phyloP scores from a whole-genome alignment of 768 basidiomycete species.

The Auriscalpium vulgare region DNA sequence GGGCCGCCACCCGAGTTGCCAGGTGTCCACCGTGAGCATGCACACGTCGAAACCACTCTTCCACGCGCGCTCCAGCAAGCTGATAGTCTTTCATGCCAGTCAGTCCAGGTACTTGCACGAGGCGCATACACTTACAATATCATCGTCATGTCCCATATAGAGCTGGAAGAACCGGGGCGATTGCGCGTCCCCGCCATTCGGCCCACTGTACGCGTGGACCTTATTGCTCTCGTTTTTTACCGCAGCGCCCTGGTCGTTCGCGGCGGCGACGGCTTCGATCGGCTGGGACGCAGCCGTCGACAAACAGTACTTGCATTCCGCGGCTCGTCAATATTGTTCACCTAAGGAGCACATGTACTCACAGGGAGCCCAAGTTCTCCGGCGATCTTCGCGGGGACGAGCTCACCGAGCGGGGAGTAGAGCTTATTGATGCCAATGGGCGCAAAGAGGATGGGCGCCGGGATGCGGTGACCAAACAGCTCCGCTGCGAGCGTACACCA shows the following conservation, averaged over 20 bases:
- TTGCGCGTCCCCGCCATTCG: constrained; percentile 26
- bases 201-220: constrained; percentile 27
- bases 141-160: constrained; percentile 48
- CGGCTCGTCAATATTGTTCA: constrained; percentile 1
- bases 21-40: constrained; percentile 42
- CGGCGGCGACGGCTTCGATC: constrained; percentile 42
- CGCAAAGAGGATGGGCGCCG: constrained; percentile 45
- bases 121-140: constrained; percentile 26
- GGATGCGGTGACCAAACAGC: constrained; percentile 39
- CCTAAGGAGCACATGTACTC: background rate
- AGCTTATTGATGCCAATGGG: constrained; percentile 51
- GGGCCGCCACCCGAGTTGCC: constrained; percentile 43
- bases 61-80: constrained; percentile 38
- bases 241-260: constrained; percentile 35
- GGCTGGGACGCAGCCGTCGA: constrained; percentile 43
- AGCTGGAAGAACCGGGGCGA: constrained; percentile 47
- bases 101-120: background rate
- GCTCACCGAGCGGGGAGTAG: constrained; percentile 36
- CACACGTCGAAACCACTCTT: constrained; percentile 39
- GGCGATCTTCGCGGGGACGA: constrained; percentile 38
- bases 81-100: constrained; percentile 27
- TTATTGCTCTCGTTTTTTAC: constrained; percentile 30
- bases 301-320: constrained; percentile 32
- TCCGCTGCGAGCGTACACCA: background rate
- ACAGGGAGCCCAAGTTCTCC: constrained; percentile 39